Base-by-base conservation (phyloP, 2,329 filamentous ascomycete genomes). In the Aspergillus sp. region DNA sequence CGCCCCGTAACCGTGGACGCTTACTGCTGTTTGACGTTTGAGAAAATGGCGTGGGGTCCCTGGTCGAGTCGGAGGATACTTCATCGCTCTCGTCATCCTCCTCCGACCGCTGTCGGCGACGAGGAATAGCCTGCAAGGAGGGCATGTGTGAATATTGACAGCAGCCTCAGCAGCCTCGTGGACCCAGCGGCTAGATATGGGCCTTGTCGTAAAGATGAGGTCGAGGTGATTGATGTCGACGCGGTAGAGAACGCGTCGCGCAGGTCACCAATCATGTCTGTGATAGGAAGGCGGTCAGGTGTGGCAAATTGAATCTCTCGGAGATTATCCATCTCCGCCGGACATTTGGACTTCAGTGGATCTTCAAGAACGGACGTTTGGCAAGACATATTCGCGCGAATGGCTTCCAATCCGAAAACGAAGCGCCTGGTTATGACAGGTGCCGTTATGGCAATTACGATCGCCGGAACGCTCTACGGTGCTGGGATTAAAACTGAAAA, bases 391-490 rank as follows among this genome's bases (percentile, higher is more conserved):
- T 7, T 22, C 3, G 7, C 22, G 5, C 22, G 22, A 30, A 44
- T 51, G 17, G 40, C 42, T 30, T 22, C 40, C 11, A 16, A 19
- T n/a, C 14, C 24, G 24, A 74, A 71, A 50, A 57, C 80, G 7
- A 75, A 79, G 24, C 74, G 79, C 14, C 72, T 80, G 52, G 71
- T 84, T 16, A 65, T 83, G 59, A 82, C 83, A 1, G 77, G 73
- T 33, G 75, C 79, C 3, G 76, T 85, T 16, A 76, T 80, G 9
- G 76, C 79, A 14, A 77, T 84, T 44, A 84, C 82, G 1, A 78
- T 79, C 6, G 77, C 76, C 1, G 83, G 83, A 47, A 76, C 81
- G 4, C 75, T 80, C 55, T 85, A 84, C 60, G 84, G 84, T 20
- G 83, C 84, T 17, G 77, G 78, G 6, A 57, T 86, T 54, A 85